Base-by-base conservation (phyloP, 2,329 filamentous ascomycete species). In the Elsinoe perseae region DNA sequence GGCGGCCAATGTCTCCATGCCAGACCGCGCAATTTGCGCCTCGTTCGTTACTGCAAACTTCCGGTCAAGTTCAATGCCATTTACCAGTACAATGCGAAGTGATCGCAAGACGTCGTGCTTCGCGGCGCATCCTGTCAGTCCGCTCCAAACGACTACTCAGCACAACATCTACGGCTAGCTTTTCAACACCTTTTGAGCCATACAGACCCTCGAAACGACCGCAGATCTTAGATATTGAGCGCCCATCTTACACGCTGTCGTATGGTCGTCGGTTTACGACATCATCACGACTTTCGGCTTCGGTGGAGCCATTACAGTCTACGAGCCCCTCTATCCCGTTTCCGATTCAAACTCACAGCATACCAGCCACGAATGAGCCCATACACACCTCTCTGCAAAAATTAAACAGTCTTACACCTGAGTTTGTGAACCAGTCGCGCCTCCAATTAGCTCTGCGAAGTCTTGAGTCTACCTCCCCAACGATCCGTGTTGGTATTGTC, bases 401-500 rank as follows among this genome's bases (percentile, higher is more conserved):
- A 20, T 75, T 92, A 2, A 78, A 86, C 63, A 79, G 78, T 53
- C 73, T 80, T 50, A 81, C 82, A 1, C 77, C 80, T 21, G 79
- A 76, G 57, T 78, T 83, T 62, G 77, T 87, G 54, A 86, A 86
- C 64, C 76, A 85, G n/a, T 82, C 85, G 27, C 77, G 85, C 56
- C 67, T 91, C 44, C 84, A 88, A 68, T 78, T 92, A 62, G 87
- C 86, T 10, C 72, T 89, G 20, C 78, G 82, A 60, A 83, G 86
- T 20, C 66, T 85, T 60, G 80, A 81, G 64, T 75, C 73, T 21
- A 72, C 77, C 46, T 69, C 73, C 59, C 76, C 79, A 2, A 72
- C 80, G 8, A 74, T 81, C 43, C 71, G 82, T 50, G 69, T 85
- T 62, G 81, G 80, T 44, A 73, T 80, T 75, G 67, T 66, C 50